Percentiles rank a stretch among this genome's conserved stretches.
phyloP scores from a whole-genome alignment of 2,329 filamentous ascomycete species.

The Chaetomium sp. region DNA sequence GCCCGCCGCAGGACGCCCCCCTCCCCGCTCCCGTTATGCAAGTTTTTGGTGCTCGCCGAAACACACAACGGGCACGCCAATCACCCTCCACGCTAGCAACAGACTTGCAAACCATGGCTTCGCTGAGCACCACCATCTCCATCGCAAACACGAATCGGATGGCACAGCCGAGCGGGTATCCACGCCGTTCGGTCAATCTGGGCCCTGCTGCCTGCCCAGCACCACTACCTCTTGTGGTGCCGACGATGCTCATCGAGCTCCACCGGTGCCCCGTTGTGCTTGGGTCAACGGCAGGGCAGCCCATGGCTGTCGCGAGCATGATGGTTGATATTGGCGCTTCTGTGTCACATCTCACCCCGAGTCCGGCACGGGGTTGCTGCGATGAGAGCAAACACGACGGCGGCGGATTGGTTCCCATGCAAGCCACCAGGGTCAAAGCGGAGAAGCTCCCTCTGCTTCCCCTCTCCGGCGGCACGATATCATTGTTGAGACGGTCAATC shows the following conservation, averaged over 20 bases:
- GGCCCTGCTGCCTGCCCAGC: background rate
- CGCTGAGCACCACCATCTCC: conserved; percentile 8
- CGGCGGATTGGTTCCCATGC: conserved; percentile 9
- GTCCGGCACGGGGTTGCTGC: background rate
- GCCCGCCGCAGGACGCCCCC: background rate
- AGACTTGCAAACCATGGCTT: conserved; percentile 6
- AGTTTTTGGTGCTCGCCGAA: conserved; percentile 7
- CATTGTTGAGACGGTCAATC: conserved; percentile 15
- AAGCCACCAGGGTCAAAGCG: conserved; percentile 12
- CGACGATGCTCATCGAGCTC: background rate
- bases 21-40: conserved; percentile 17
- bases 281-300: background rate
- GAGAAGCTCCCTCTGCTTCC: conserved; percentile 5
- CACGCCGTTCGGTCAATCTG: conserved; percentile 10
- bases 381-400: background rate
- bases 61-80: conserved; percentile 6
- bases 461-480: background rate
- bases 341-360: conserved; percentile 8
- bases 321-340: conserved; percentile 15
- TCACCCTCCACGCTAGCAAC: conserved; percentile 9
- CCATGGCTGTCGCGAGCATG: conserved; percentile 13
- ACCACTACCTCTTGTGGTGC: background rate
- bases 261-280: background rate
- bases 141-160: conserved; percentile 19
- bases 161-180: conserved; percentile 8